A percentile compares a stretch with the other conserved stretches of the same genome.
Evolutionary conservation across 805 yeast species (phyloP).

Genomic region (Candida coquimbonensis): DNA sequence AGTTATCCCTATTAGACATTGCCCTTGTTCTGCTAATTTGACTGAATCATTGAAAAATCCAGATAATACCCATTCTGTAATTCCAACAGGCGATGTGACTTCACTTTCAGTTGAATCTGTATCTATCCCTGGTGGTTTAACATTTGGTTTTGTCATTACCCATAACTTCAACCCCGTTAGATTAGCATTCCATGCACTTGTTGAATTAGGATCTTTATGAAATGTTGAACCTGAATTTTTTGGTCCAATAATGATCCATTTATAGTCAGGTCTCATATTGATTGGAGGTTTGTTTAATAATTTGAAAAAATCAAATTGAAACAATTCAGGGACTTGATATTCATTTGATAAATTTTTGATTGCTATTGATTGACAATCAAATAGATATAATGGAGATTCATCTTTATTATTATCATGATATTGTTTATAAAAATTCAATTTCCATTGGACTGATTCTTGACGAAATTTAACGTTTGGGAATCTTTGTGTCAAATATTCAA

Average conservation of each 20-base stretch:
- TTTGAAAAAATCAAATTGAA: slow-evolving; percentile 54
- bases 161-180: slow-evolving; percentile 72
- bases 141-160: slow-evolving; percentile 80
- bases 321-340: slow-evolving; percentile 46
- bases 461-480: slow-evolving; percentile 62
- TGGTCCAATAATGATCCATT: slow-evolving; percentile 91
- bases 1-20: slow-evolving; percentile 64
- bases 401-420: slow-evolving; percentile 60
- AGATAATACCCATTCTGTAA: slow-evolving; percentile 84
- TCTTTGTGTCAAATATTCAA: slow-evolving; percentile 38
- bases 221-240: slow-evolving; percentile 79
- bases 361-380: slow-evolving; percentile 75
- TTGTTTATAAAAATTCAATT: slow-evolving; percentile 48
- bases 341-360: slow-evolving; percentile 48
- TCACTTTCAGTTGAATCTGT: slow-evolving; percentile 74
- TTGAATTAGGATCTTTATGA: slow-evolving; percentile 88
- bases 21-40: slow-evolving; percentile 38
- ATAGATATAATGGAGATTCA: slow-evolving; percentile 79
- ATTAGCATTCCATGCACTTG: slow-evolving; percentile 86
- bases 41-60: slow-evolving; percentile 74
- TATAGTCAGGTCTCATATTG: slow-evolving; percentile 72
- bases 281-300: slow-evolving; percentile 29
- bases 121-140: slow-evolving; percentile 79
- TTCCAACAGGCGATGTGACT: slow-evolving; percentile 86
- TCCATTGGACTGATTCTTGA: slow-evolving; percentile 85